Base-by-base conservation (phyloP, 352 stramenopile species). In the Pythium monospermum region DNA sequence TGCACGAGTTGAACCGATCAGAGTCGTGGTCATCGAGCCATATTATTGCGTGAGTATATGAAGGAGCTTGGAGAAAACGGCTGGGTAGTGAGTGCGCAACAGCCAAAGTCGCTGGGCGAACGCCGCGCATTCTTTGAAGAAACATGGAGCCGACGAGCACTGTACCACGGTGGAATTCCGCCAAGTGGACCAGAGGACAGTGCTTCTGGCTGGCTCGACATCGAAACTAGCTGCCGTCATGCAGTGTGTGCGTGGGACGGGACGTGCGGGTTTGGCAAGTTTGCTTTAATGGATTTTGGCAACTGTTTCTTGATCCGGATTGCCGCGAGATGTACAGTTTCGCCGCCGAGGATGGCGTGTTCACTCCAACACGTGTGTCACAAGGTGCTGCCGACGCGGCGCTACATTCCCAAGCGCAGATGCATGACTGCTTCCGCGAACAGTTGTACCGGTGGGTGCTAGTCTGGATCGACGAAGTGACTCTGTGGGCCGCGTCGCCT, bases 231-330 rank as follows among this genome's bases (percentile, higher is more conserved):
- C 25, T 0, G 10, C 55, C 6, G 59, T 56, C 18, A 52, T 38
- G 2, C 16, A 53, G n/a, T 18, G 15, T 10, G 40, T 63, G 2
- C 27, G 45, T 12, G 53, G 41, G 1, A 18, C 52, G 10, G 41
- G 1, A 18, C 52, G 10, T 56, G 46, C 30, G 46, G 53, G 0
- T 64, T 68, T 54, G 52, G 23, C 16, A 48, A 19, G 37, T 68
- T 55, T 25, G 53, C 23, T 60, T 60, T 32, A 60, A 60, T 12
- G 53, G 53, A n/a, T 60, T 54, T 33, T 60, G 42, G 53, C 53
- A 60, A 39, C 41, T 60, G 6, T 16, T 41, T 12, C 32, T 54
- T 12, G 25, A 55, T 15, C 22, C 37, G 19, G 47, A 38, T 1
- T 56, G n/a, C 2, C 53, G 26, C 2, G 53, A 61, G 26, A 36